Base-by-base conservation (phyloP, 2,329 filamentous ascomycete species). In the Teratosphaeria pseudoeucalypti region DNA sequence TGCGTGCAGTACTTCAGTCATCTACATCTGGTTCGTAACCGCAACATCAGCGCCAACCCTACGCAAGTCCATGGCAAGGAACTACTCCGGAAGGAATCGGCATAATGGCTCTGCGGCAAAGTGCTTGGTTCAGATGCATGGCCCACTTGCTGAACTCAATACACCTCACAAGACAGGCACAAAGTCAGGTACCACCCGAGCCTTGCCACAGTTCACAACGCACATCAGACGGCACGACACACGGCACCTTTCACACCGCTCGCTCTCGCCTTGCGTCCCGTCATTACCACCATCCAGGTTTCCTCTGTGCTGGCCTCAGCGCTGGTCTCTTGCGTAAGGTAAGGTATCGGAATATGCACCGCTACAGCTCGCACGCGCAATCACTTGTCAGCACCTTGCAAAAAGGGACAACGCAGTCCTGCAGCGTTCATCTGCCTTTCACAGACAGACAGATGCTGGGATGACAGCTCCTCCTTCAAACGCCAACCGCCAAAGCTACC, bases 401-500 rank as follows among this genome's bases (percentile, higher is more conserved):
- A 52, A 49, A 34, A 26, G 47, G 16, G 23, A n/a, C 56, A 26
- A 43, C 37, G 56, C 34, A 57, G 16, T 43, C 37, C 6, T 39
- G 34, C 34, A 29, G 37, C 55, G 32, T n/a, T 27, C 34, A n/a
- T 19, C 26, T 16, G 29, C 34, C 34, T n/a, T 52, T 47, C 56
- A 27, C 19, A 23, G 26, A 39, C 19, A 39, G 43, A 6, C 56
- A 26, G n/a, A 34, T 53, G 10, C 56, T 29, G 39, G 56, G 56
- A 57, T 57, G 56, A 29, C n/a, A 57, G 56, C 56, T 57, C 12
- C 27, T 57, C 43, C 47, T 34, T 57, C 47, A 29, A 57, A 57
- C 56, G 56, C 56, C 56, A 34, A 7, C 43, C 49, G 26, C 6
- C 37, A 53, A 57, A 57, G 56, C 56, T 57, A 53, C 26, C 43